These are phyloP conservation scores for Salvia miltiorrhiza DNA, from an alignment of 257 asterid species.

Conservation along the genomic window DNA sequence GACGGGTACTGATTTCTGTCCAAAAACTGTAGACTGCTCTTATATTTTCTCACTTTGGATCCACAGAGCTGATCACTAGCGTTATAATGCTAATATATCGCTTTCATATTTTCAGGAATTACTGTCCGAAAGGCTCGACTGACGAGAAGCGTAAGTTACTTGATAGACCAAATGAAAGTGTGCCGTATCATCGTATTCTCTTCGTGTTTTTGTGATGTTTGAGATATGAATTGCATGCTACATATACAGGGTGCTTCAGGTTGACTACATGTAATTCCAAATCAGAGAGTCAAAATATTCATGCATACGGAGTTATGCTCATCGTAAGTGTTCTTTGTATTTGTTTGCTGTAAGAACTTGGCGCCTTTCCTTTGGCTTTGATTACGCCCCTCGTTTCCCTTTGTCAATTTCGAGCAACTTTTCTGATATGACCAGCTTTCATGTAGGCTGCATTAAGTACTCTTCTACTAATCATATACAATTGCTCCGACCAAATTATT, in stretches of 20 bases:
- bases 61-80: background rate
- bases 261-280: slow-evolving; percentile 62
- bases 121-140: slow-evolving; percentile 68
- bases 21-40: slow-evolving; percentile 3
- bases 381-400: background rate
- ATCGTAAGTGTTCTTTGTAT: slow-evolving; percentile 50
- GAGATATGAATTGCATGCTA: slow-evolving; percentile 11
- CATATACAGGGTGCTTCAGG: slow-evolving; percentile 61
- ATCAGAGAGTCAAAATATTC: slow-evolving; percentile 68
- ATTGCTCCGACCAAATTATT: slow-evolving; percentile 85
- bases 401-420: background rate
- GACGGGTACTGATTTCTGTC: slow-evolving; percentile 55
- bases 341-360: background rate
- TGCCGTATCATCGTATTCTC: background rate
- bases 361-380: background rate
- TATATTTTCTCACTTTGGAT: slow-evolving; percentile 2
- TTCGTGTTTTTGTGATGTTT: background rate
- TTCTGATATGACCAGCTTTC: slow-evolving; percentile 4
- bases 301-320: slow-evolving; percentile 76
- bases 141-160: slow-evolving; percentile 47
- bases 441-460: slow-evolving; percentile 82
- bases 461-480: slow-evolving; percentile 73
- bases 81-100: slow-evolving; percentile 9
- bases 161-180: background rate
- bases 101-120: slow-evolving; percentile 47